Base-by-base conservation (phyloP, 257 asterid genomes). In the Nicotiana noctiflora region DNA sequence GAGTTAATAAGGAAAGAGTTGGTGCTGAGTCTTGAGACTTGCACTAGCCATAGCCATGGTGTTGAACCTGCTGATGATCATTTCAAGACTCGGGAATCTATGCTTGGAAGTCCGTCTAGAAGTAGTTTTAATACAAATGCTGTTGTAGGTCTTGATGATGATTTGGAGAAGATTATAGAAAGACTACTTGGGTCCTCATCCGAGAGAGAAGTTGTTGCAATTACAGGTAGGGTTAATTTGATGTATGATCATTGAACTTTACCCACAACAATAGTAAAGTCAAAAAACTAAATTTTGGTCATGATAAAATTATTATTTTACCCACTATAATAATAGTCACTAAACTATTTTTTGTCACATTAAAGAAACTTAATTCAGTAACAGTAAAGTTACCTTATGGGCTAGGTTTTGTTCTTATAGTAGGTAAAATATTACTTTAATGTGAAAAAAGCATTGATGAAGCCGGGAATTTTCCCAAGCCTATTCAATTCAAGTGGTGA, bases 111-210 rank as follows among this genome's bases (percentile, higher is more conserved):
- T 74, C 61, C 78, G 51, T 74, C 40, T 74, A 74, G 40, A 6
- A 23, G 23, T 23, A 72, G 59, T 72, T 72, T 23, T 21, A 74
- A 2, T 1, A 17, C 60, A 13, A 72, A 44, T 72, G 17, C 25
- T 49, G 61, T 74, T 49, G 78, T 74, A 12, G 78, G 78, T 74
- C 78, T 74, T 74, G 78, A 46, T 49, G 78, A 74, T 74, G 78
- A 74, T 14, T 49, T 49, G 17, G 61, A 74, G 23, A 74, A 49
- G 61, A 53, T 74, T 6, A 14, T 74, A 23, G 78, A 74, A 14
- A 74, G 61, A 17, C 61, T 74, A 49, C 4, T 74, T 74, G 37
- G 78, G 8, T 74, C 19, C 14, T 74, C 78, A 23, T 74, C 78
- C 4, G 61, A 23, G 23, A 49, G 78, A 74, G 44, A 74, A 74